phyloP scores from a whole-genome alignment of 192 early-diverging fungal species.

The Radiomyces spectabilis region DNA sequence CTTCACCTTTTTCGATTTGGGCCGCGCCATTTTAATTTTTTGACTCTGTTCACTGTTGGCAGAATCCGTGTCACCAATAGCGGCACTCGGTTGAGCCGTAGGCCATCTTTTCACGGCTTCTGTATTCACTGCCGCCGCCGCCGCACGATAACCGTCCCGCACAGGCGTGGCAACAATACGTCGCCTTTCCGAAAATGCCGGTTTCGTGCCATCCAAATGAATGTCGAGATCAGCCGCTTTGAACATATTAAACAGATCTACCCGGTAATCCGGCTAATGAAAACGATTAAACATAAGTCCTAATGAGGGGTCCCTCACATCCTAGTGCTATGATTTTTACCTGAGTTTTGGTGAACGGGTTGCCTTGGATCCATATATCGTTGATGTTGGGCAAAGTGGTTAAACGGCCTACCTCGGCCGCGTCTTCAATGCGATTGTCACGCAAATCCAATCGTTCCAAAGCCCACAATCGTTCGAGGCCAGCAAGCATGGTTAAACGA shows the following conservation, averaged over 20 bases:
- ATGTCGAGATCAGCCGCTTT: slow-evolving; percentile 31
- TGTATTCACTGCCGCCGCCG: background rate
- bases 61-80: background rate
- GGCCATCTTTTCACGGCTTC: background rate
- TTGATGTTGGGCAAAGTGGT: slow-evolving; percentile 37
- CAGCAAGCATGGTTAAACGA: slow-evolving; percentile 38
- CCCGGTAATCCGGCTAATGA: slow-evolving; percentile 25
- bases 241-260: slow-evolving; percentile 41
- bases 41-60: background rate
- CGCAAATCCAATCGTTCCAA: slow-evolving; percentile 47
- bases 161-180: slow-evolving; percentile 10
- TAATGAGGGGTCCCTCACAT: background rate
- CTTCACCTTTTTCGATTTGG: slow-evolving; percentile 18
- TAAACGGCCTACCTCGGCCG: slow-evolving; percentile 42
- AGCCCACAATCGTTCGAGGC: slow-evolving; percentile 47
- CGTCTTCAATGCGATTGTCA: slow-evolving; percentile 45
- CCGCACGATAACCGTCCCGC: background rate
- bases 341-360: slow-evolving; percentile 43
- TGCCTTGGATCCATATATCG: slow-evolving; percentile 45
- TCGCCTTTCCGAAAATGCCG: slow-evolving; percentile 37
- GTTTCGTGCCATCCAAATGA: slow-evolving; percentile 40
- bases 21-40: background rate
- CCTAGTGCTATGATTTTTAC: too few species aligned
- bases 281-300: background rate
- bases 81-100: slow-evolving; percentile 1